A percentile compares a stretch with the other conserved stretches of the same genome.
Conservation (phyloP, 2,329 filamentous ascomycete species). For the Colletotrichum euphorbiae region DNA sequence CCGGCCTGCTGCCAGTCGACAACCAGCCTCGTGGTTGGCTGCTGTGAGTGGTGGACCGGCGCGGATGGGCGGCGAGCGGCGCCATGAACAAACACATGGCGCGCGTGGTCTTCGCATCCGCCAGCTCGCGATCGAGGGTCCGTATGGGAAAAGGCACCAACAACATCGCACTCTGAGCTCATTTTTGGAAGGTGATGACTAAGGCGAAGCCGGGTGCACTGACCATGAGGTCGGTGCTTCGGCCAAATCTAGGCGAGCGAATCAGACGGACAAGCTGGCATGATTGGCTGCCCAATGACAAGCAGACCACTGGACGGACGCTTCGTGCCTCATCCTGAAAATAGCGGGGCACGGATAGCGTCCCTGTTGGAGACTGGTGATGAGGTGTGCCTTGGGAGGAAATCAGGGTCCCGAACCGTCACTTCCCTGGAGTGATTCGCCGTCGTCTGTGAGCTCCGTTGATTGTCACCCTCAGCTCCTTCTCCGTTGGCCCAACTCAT, state of each 20-base stretch:
- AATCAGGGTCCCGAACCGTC: conserved; percentile 2
- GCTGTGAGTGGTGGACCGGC: conserved; percentile 13
- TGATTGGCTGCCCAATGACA: neutral
- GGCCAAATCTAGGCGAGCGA: conserved; percentile 28
- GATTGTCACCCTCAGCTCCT: neutral
- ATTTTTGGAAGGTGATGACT: neutral
- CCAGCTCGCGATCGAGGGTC: conserved; percentile 1
- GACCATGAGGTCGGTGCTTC: conserved; percentile 1
- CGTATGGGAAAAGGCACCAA: conserved; percentile 1
- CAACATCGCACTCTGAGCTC: conserved; percentile 3
- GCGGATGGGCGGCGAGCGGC: conserved; percentile 14
- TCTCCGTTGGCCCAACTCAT: neutral
- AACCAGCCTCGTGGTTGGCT: conserved; percentile 10
- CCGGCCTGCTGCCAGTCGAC: neutral
- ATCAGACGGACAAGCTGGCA: neutral
- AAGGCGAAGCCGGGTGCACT: neutral
- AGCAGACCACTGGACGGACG: neutral
- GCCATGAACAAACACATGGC: conserved; percentile 7
- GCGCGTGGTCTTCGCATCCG: neutral
- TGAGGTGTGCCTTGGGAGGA: neutral
- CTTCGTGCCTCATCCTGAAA: neutral
- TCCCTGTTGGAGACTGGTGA: neutral
- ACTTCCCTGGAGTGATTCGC: no score
- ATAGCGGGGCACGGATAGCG: conserved; percentile 5
- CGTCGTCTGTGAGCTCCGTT: no score